Conservation (phyloP, 441 rosid species). For the Croton setiger region DNA sequence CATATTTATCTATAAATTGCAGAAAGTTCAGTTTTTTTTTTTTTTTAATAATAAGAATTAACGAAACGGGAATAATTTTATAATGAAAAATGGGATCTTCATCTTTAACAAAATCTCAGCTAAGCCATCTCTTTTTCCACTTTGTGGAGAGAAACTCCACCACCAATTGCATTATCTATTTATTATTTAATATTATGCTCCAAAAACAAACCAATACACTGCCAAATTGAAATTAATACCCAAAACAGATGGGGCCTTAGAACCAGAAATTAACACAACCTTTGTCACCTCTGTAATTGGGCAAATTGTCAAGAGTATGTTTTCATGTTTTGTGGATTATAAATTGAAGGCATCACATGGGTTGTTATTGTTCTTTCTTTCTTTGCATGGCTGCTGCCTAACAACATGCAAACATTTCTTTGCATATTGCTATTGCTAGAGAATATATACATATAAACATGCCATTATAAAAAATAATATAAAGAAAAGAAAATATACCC, state of each 20-base stretch:
- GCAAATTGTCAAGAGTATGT: conserved; percentile 26
- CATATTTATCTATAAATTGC: neutral
- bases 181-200: neutral
- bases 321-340: conserved; percentile 16
- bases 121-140: conserved; percentile 10
- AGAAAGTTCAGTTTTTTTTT: neutral
- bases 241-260: conserved; percentile 32
- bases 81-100: neutral
- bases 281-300: conserved; percentile 29
- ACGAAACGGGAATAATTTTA: neutral
- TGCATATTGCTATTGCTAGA: conserved; percentile 8
- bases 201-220: neutral
- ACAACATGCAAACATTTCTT: conserved; percentile 27
- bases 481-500: neutral
- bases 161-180: neutral
- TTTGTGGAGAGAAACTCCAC: conserved; percentile 14
- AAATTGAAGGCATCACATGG: conserved; percentile 32
- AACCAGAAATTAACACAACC: conserved; percentile 16
- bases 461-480: neutral
- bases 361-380: conserved; percentile 9
- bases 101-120: neutral
- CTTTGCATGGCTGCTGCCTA: conserved; percentile 35
- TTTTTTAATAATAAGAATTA: neutral
- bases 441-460: neutral
- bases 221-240: conserved; percentile 6